phyloP scores from a whole-genome alignment of 306 rosid species.

The Vigna trinervia region DNA sequence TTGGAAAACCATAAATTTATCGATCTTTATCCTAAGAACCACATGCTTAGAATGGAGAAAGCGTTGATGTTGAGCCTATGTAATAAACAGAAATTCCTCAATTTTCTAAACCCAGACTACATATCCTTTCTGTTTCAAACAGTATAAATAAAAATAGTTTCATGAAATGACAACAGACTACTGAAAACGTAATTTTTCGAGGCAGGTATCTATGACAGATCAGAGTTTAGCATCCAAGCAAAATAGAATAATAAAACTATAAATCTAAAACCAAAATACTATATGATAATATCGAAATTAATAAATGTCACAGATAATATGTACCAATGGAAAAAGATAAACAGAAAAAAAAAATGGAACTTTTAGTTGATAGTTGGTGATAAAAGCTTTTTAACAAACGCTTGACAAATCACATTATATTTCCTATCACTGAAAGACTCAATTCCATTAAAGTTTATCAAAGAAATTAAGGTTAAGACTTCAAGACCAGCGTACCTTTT shows the following conservation, averaged over 20 bases:
- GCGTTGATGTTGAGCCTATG: background rate
- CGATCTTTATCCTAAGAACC: background rate
- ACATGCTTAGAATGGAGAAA: conserved; percentile 20
- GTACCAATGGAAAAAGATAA: background rate
- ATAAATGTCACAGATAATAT: background rate
- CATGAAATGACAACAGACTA: conserved; percentile 1
- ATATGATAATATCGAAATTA: conserved; percentile 5
- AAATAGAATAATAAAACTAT: conserved; percentile 1
- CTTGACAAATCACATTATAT: background rate
- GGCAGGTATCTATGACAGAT: background rate
- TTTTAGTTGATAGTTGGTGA: background rate
- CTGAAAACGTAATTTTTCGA: conserved; percentile 10
- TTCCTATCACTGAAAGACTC: conserved; percentile 15
- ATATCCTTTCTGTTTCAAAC: conserved; percentile 18
- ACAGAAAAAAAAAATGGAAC: background rate
- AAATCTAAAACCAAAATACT: conserved; percentile 22
- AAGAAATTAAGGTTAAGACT: conserved; percentile 28
- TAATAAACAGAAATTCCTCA: conserved; percentile 1
- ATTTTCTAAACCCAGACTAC: conserved; percentile 11
- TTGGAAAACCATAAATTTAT: conserved; percentile 18
- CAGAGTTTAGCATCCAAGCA: conserved; percentile 27
- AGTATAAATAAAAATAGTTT: conserved; percentile 21
- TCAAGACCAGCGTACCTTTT: conserved; percentile 67
- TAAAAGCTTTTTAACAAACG: conserved; percentile 27
- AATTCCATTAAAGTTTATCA: background rate